Base-by-base conservation (phyloP, 257 asterid species). In the Paulownia fortunei region DNA sequence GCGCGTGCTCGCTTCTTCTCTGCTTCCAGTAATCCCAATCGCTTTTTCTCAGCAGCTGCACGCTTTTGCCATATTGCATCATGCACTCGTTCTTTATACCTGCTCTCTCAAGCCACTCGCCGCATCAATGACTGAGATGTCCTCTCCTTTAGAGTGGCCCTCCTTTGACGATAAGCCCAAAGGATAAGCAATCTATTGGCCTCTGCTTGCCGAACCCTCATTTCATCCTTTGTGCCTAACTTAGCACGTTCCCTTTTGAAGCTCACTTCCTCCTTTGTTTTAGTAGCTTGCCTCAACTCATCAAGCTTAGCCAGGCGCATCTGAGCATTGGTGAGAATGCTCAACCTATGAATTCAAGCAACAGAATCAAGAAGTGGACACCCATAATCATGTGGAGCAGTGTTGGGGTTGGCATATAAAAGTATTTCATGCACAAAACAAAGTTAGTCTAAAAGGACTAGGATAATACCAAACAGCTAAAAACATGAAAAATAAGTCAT, bases 31-130 rank as follows among this genome's bases (percentile, higher is more conserved):
- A 89, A 83, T 55, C 84, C 87, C 61, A 83, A 36, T 23, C 92
- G 83, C 59, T 88, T 90, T 72, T 86, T 86, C 86, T 90, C 95
- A 27, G 92, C 95, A 69, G 92, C 95, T 7, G 89, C 87, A 52
- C 95, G 91, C 76, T 90, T 90, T 73, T 88, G 95, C 76, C 41
- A 63, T 67, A 86, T 88, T 32, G 92, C 89, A 41, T 91, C 86
- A 42, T 82, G 82, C 46, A 90, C 88, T 37, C 88, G 85, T 70
- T 90, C 95, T 79, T 90, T 90, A 60, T 90, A 83, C 83, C 83
- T 90, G 83, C 85, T 88, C 87, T 88, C 95, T 52, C 90, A 74
- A 55, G 90, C 86, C 82, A 81, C 77, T 79, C 92, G 82, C 42
- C 88, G 80, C 39, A 76, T 30, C 84, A 83, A 69, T 62, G 92